Evolutionary conservation across 306 rosid genomes (phyloP).

Genomic region (Fagus crenata): DNA sequence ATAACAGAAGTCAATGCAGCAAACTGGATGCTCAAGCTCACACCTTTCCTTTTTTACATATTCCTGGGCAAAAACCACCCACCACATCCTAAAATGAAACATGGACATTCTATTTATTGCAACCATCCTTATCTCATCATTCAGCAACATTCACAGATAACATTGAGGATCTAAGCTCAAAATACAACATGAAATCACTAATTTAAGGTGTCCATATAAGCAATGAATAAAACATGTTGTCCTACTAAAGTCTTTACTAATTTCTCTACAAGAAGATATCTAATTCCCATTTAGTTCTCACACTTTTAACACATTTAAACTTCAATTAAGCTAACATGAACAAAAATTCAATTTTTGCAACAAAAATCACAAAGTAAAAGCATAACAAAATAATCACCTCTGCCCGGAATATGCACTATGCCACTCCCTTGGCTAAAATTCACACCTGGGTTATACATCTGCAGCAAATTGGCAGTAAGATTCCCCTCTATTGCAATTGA

Average conservation of each 20-base stretch:
- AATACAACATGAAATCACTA: conserved; percentile 16
- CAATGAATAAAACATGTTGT: too few relatives aligned
- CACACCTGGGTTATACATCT: conserved; percentile 40
- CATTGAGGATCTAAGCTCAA: conserved; percentile 24
- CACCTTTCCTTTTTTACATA: background rate
- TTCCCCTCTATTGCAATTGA: conserved; percentile 27
- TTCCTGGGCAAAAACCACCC: background rate
- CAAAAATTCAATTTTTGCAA: background rate
- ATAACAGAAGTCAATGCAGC: conserved; percentile 31
- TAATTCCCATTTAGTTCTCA: too few relatives aligned
- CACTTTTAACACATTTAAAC: conserved; percentile 6
- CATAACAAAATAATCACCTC: conserved; percentile 31
- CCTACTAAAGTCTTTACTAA: too few relatives aligned
- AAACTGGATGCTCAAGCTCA: background rate
- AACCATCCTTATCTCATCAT: background rate
- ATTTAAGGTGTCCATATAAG: background rate
- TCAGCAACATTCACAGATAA: background rate
- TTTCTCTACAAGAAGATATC: background rate
- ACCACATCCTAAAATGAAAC: background rate
- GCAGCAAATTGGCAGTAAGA: conserved; percentile 28
- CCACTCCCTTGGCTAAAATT: conserved; percentile 48
- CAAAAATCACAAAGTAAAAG: background rate
- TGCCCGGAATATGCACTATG: conserved; percentile 39
- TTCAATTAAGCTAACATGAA: background rate
- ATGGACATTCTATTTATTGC: background rate